Percentiles rank a stretch among this genome's conserved stretches.
Conservation (phyloP, 345 rosid genomes). For the Citrus glauca region DNA sequence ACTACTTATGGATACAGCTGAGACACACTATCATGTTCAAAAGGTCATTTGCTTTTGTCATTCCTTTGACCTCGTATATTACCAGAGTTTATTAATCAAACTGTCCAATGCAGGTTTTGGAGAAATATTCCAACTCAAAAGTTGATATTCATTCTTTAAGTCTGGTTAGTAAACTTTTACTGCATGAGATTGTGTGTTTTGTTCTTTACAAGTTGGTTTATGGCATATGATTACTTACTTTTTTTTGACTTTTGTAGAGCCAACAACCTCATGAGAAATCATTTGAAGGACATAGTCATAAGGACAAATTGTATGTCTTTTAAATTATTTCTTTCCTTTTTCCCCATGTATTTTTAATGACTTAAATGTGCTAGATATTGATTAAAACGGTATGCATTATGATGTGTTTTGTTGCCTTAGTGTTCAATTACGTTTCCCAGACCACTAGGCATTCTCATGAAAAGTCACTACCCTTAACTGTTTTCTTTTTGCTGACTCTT, state of each 20-base stretch:
- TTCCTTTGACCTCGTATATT: slow-evolving; percentile 4
- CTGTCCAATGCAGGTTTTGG: slow-evolving; percentile 37
- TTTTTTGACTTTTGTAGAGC: slow-evolving; percentile 19
- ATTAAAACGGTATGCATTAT: neutral
- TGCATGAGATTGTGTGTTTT: neutral
- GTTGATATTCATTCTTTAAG: slow-evolving; percentile 37
- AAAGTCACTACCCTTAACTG: neutral
- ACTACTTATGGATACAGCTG: slow-evolving; percentile 36
- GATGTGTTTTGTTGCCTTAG: slow-evolving; percentile 1
- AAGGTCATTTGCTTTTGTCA: slow-evolving; percentile 33
- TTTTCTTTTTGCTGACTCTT: neutral
- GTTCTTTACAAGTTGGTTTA: neutral
- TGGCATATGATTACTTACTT: neutral
- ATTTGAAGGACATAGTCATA: slow-evolving; percentile 6
- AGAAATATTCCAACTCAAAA: slow-evolving; percentile 35
- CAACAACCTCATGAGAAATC: slow-evolving; percentile 15
- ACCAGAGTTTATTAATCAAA: slow-evolving; percentile 15
- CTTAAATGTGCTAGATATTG: neutral
- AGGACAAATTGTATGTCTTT: slow-evolving; percentile 30
- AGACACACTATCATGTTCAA: slow-evolving; percentile 28
- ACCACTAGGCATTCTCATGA: neutral
- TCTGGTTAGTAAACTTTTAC: slow-evolving; percentile 27
- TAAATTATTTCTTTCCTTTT: neutral
- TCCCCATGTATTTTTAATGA: neutral
- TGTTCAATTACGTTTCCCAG: neutral